A percentile compares a stretch with the other conserved stretches of the same genome.
These are phyloP conservation scores for Phyllosticta ampelicida DNA, from an alignment of 2,329 filamentous ascomycete species.

Conservation along the genomic window DNA sequence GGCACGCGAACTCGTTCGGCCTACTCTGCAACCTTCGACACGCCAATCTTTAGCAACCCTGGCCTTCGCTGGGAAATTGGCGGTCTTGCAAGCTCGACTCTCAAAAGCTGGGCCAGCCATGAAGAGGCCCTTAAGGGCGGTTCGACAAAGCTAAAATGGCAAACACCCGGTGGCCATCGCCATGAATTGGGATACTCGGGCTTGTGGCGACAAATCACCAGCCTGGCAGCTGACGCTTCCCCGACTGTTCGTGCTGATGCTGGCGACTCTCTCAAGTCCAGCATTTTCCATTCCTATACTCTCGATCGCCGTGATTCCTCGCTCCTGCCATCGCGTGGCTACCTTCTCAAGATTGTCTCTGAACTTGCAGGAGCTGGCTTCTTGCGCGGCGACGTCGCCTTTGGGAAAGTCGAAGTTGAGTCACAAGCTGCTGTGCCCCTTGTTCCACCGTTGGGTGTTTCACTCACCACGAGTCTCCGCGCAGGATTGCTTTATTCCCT, in stretches of 20 bases:
- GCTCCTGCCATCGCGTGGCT: conserved; percentile 72
- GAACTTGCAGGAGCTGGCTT: conserved; percentile 84
- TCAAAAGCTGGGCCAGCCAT: conserved; percentile 89
- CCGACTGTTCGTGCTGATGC: conserved; percentile 74
- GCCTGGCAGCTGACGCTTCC: conserved; percentile 63
- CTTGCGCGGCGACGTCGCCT: conserved; percentile 80
- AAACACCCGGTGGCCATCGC: conserved; percentile 50
- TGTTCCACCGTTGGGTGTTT: conserved; percentile 59
- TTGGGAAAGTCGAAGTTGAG: conserved; percentile 85
- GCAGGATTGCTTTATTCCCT: conserved; percentile 78
- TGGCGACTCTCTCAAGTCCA: conserved; percentile 84
- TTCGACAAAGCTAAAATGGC: conserved; percentile 65
- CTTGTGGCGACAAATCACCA: conserved; percentile 81
- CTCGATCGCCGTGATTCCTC: conserved; percentile 75
- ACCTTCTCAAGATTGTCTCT: conserved; percentile 63
- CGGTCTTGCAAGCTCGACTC: conserved; percentile 68
- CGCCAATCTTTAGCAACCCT: conserved; percentile 74
- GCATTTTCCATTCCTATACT: conserved; percentile 69
- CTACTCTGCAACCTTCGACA: conserved; percentile 76
- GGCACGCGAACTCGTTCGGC: conserved; percentile 86
- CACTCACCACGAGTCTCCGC: conserved; percentile 70
- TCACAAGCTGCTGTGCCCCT: conserved; percentile 66
- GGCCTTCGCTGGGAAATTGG: conserved; percentile 70
- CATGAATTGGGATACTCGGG: conserved; percentile 74
- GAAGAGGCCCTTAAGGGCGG: conserved; percentile 79